These are phyloP conservation scores for Flaveria robusta DNA, from an alignment of 129 eudicot genomes.

Conservation along the genomic window DNA sequence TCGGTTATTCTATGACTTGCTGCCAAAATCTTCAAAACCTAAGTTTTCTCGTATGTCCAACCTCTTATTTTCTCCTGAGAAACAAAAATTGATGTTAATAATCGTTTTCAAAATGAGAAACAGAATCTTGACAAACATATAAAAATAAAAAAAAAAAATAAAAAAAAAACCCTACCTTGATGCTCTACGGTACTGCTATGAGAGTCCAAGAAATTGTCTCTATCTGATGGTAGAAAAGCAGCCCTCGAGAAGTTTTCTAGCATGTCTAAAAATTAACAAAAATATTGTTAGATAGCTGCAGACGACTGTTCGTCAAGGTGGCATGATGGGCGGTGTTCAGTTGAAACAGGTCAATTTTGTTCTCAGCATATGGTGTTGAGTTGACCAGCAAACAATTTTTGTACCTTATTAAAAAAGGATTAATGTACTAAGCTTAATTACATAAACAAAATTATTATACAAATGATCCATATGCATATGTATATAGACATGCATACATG, in stretches of 20 bases:
- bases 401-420: background rate
- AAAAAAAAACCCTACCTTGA: constrained; percentile 37
- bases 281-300: background rate
- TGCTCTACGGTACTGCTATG: constrained; percentile 50
- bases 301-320: background rate
- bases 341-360: background rate
- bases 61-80: constrained; percentile 63
- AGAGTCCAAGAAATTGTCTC: constrained; percentile 59
- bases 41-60: constrained; percentile 57
- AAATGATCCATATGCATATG: background rate
- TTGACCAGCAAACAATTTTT: constrained; percentile 11
- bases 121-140: background rate
- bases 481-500: background rate
- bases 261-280: constrained; percentile 48
- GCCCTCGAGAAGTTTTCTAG: constrained; percentile 62
- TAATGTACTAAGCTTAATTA: background rate
- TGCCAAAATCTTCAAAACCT: constrained; percentile 54
- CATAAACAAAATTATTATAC: background rate
- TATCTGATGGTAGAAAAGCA: constrained; percentile 50
- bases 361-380: no score
- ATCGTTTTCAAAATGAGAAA: background rate
- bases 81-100: constrained; percentile 4
- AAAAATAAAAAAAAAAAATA: no score
- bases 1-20: constrained; percentile 41
- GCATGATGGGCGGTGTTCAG: background rate